Evolutionary conservation across 164 flowering plant species (phyloP).

Genomic region (Cinnamomum micranthum): DNA sequence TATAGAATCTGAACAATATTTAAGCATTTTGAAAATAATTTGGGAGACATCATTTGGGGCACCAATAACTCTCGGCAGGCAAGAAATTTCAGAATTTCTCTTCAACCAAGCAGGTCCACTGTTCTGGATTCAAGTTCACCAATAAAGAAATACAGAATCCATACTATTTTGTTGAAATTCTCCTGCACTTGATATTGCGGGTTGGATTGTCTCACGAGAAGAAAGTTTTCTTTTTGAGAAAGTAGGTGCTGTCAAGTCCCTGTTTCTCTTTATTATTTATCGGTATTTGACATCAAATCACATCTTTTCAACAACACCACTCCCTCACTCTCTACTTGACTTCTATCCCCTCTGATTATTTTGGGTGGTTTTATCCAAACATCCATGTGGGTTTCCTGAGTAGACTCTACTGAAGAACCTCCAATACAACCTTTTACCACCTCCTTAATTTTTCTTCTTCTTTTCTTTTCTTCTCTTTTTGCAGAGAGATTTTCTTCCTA

Average conservation of each 20-base stretch:
- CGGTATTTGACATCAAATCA: constrained; percentile 51
- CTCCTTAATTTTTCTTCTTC: background rate
- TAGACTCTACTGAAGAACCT: constrained; percentile 11
- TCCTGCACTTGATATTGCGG: too few relatives aligned
- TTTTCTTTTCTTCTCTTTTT: background rate
- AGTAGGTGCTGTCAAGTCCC: constrained; percentile 45
- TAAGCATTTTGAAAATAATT: too few relatives aligned
- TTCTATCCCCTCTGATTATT: background rate
- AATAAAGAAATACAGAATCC: too few relatives aligned
- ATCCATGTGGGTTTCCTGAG: constrained; percentile 28
- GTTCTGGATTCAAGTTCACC: too few relatives aligned
- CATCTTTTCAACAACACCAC: constrained; percentile 31
- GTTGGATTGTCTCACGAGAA: background rate
- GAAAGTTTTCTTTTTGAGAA: background rate
- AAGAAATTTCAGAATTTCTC: too few relatives aligned
- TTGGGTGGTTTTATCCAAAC: background rate
- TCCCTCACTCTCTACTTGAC: constrained; percentile 6
- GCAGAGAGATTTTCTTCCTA: constrained; percentile 14
- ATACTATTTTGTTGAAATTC: too few relatives aligned
- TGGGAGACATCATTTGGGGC: too few relatives aligned
- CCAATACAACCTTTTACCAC: constrained; percentile 18
- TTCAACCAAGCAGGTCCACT: too few relatives aligned
- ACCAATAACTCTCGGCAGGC: too few relatives aligned
- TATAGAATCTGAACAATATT: too few relatives aligned
- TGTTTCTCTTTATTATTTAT: constrained; percentile 27